phyloP scores from a whole-genome alignment of 176 grass and related monocot genomes.

The Cenchrus purpureus region DNA sequence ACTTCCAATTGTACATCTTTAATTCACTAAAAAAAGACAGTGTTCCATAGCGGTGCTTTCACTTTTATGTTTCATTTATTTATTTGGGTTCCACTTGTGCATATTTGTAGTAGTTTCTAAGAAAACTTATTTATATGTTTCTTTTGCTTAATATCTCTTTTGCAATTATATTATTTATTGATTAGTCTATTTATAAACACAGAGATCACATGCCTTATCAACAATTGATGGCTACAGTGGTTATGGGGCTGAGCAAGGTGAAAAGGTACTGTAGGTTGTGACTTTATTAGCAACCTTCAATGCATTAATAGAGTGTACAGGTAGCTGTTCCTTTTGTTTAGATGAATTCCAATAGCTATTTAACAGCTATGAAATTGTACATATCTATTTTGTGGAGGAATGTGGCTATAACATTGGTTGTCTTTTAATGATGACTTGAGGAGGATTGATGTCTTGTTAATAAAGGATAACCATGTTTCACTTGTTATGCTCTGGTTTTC shows the following conservation, averaged over 20 bases:
- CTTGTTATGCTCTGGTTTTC: not conserved
- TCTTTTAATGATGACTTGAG: not conserved
- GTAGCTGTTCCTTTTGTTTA: not conserved
- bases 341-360: not conserved
- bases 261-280: slow-evolving; percentile 68
- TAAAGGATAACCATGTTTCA: not conserved
- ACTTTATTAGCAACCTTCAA: slow-evolving; percentile 13
- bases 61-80: slow-evolving; percentile 1
- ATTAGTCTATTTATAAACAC: slow-evolving; percentile 20
- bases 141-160: slow-evolving; percentile 14
- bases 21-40: not conserved
- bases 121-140: not conserved
- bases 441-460: not conserved
- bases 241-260: slow-evolving; percentile 98
- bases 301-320: not conserved
- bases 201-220: slow-evolving; percentile 79
- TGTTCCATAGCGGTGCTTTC: not conserved
- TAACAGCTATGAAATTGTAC: not conserved
- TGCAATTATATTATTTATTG: not conserved
- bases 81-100: not conserved
- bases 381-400: not conserved
- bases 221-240: slow-evolving; percentile 92
- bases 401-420: not conserved
- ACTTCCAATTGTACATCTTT: not conserved
- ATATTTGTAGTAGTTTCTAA: not conserved